A percentile compares a stretch with the other conserved stretches of the same genome.
phyloP scores from a whole-genome alignment of 345 rosid species.

The Litchi chinensis region DNA sequence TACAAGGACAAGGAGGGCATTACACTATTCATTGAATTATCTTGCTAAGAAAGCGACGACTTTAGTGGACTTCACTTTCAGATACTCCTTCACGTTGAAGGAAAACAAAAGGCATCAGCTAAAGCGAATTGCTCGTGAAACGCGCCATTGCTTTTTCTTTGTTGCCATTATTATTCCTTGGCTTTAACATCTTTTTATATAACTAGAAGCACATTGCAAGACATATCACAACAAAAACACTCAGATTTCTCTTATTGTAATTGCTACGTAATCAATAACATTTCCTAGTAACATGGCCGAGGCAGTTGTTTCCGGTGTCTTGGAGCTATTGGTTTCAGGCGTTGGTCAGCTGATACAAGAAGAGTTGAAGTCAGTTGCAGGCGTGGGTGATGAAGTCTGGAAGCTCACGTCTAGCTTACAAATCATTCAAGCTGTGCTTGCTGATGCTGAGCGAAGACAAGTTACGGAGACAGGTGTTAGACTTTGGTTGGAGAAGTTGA shows the following conservation, averaged over 20 bases:
- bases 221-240: not conserved
- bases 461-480: not conserved
- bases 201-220: not conserved
- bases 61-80: too few species aligned
- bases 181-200: not conserved
- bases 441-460: not conserved
- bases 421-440: conserved; percentile 1
- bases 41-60: too few species aligned
- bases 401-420: not conserved
- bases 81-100: too few species aligned
- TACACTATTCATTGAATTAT: too few species aligned
- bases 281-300: not conserved
- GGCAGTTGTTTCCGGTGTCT: not conserved
- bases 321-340: not conserved
- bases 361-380: not conserved
- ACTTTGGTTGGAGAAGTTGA: too few species aligned
- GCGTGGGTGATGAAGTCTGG: not conserved
- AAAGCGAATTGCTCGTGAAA: too few species aligned
- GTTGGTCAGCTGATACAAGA: too few species aligned
- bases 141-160: not conserved
- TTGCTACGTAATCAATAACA: too few species aligned
- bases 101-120: not conserved
- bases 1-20: too few species aligned
- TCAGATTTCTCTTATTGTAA: too few species aligned
- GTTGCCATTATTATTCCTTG: not conserved